Conservation (phyloP, 2,329 filamentous ascomycete genomes). For the Botrytis squamosa region DNA sequence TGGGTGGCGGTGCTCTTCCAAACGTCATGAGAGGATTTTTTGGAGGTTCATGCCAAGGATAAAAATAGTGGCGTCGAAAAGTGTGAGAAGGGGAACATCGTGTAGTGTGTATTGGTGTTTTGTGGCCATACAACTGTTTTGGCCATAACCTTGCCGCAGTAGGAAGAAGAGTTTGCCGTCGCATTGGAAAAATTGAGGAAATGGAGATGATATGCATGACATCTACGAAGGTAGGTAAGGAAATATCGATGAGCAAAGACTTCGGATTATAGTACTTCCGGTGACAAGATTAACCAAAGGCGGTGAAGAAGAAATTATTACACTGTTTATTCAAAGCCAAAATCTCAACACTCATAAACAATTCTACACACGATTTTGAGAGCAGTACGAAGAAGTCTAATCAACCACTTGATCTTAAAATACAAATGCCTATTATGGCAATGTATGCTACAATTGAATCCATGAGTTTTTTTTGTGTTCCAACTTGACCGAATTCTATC, state of each 20-base stretch:
- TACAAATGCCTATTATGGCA: rapidly evolving
- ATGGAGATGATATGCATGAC: not conserved
- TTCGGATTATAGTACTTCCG: conserved; percentile 1
- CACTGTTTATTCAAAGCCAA: not conserved
- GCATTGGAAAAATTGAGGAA: not conserved
- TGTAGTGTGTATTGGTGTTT: not conserved
- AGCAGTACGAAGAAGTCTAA: not conserved
- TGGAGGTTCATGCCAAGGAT: not conserved
- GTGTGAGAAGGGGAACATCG: not conserved
- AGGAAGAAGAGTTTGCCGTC: not conserved
- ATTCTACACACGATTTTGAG: not conserved
- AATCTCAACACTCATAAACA: not conserved
- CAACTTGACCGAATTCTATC: not conserved
- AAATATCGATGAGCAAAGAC: not conserved
- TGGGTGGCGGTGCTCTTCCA: not conserved
- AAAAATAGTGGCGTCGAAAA: not conserved
- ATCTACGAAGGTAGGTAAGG: not conserved
- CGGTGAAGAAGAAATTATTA: not conserved
- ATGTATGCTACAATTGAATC: not conserved
- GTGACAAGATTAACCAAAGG: not conserved
- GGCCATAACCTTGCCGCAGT: not conserved
- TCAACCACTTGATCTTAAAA: not conserved
- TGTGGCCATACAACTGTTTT: not conserved
- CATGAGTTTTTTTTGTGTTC: not conserved
- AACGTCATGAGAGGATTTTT: not conserved